These are phyloP conservation scores for Leccinum pachyderme DNA, from an alignment of 1,284 basidiomycete species.

Conservation along the genomic window DNA sequence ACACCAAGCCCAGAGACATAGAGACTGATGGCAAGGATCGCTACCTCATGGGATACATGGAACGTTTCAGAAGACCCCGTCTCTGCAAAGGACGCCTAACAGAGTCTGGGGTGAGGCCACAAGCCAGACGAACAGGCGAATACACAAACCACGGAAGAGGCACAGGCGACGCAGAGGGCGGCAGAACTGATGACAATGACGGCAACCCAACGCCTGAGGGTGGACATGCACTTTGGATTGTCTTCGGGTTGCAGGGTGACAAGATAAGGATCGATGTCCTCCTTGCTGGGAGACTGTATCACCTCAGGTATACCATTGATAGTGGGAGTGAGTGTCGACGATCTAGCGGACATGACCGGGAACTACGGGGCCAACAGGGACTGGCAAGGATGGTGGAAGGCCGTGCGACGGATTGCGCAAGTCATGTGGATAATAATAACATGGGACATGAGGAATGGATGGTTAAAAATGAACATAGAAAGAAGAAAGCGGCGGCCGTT, in stretches of 20 bases:
- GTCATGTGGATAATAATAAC: constrained; percentile 11
- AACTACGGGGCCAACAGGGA: not conserved
- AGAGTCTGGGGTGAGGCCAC: constrained; percentile 2
- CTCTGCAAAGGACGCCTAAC: constrained; percentile 67
- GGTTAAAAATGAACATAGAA: not conserved
- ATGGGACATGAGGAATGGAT: constrained; percentile 6
- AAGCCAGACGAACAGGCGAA: not conserved
- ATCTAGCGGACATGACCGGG: constrained; percentile 5
- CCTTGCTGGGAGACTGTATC: not conserved
- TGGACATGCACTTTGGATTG: constrained; percentile 49
- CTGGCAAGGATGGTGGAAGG: not conserved
- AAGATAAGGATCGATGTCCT: constrained; percentile 14
- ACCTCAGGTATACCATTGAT: constrained; percentile 9
- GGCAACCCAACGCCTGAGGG: constrained; percentile 54
- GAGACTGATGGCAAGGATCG: constrained; percentile 68
- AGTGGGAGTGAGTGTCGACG: constrained; percentile 8
- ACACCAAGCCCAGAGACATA: constrained; percentile 62
- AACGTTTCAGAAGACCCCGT: constrained; percentile 58
- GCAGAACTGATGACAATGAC: constrained; percentile 53
- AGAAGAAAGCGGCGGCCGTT: not conserved
- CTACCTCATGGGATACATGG: constrained; percentile 57
- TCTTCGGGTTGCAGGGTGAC: constrained; percentile 48
- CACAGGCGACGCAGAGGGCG: constrained; percentile 65
- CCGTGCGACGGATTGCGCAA: not conserved
- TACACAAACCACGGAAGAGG: constrained; percentile 62